phyloP scores from a whole-genome alignment of 2,329 filamentous ascomycete genomes.

The Fusarium tuaranense region DNA sequence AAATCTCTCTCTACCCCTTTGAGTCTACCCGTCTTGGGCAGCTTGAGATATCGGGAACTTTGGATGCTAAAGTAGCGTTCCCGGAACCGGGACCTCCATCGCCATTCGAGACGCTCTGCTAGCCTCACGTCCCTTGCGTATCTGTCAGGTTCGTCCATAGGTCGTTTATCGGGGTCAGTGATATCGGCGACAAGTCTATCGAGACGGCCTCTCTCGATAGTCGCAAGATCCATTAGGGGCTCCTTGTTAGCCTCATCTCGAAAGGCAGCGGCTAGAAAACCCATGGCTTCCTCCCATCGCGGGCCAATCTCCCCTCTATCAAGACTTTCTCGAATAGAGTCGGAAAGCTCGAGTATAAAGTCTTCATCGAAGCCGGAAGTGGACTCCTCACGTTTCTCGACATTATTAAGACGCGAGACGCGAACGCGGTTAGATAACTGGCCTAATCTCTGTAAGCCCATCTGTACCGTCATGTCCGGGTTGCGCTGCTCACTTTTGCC shows the following conservation, averaged over 20 bases:
- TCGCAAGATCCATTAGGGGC: slow-evolving; percentile 53
- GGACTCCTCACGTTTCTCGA: not conserved
- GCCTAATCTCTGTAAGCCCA: slow-evolving; percentile 33
- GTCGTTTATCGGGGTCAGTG: slow-evolving; percentile 46
- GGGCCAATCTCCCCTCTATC: slow-evolving; percentile 48
- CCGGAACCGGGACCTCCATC: slow-evolving; percentile 59
- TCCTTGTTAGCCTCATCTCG: slow-evolving; percentile 52
- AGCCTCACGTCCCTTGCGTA: slow-evolving; percentile 50
- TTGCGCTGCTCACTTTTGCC: slow-evolving; percentile 29
- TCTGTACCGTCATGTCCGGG: not conserved
- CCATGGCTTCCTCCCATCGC: slow-evolving; percentile 51
- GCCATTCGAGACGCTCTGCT: slow-evolving; percentile 54
- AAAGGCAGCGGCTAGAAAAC: slow-evolving; percentile 54
- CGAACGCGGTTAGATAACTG: slow-evolving; percentile 26
- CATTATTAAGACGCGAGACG: not conserved
- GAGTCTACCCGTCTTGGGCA: slow-evolving; percentile 54
- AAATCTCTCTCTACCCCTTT: slow-evolving; percentile 55
- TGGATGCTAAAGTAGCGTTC: slow-evolving; percentile 61
- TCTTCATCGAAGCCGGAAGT: slow-evolving; percentile 25
- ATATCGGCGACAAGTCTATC: slow-evolving; percentile 60
- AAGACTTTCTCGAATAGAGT: slow-evolving; percentile 55
- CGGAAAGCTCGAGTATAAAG: slow-evolving; percentile 53
- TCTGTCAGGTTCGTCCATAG: slow-evolving; percentile 42
- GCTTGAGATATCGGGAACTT: slow-evolving; percentile 52
- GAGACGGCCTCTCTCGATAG: slow-evolving; percentile 53